Conservation (phyloP, 2,329 filamentous ascomycete genomes). For the Escovopsis sp. region DNA sequence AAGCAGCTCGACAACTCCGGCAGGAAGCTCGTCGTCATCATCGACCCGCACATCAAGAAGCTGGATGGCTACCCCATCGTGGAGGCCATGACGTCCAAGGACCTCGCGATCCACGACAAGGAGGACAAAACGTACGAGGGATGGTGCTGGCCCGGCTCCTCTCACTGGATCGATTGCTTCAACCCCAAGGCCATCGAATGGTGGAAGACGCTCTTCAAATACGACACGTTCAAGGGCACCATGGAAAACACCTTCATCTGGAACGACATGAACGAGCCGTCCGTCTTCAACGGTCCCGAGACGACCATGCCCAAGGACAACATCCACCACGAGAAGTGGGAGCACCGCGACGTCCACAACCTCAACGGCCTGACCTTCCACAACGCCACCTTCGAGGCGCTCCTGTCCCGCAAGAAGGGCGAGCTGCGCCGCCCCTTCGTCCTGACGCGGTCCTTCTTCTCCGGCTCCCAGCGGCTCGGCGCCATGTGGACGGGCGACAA, state of each 20-base stretch:
- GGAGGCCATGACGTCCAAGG: constrained; percentile 69
- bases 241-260: constrained; percentile 81
- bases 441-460: constrained; percentile 81
- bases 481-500: constrained; percentile 99
- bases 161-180: constrained; percentile 92
- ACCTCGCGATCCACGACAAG: constrained; percentile 77
- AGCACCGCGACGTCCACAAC: constrained; percentile 94
- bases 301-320: constrained; percentile 99
- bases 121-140: constrained; percentile 80
- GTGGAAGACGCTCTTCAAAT: constrained; percentile 85
- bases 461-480: constrained; percentile 75
- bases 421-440: constrained; percentile 79
- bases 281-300: constrained; percentile 95
- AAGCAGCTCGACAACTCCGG: constrained; percentile 73
- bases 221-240: constrained; percentile 74
- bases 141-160: constrained; percentile 97
- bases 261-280: constrained; percentile 99
- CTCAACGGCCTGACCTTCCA: constrained; percentile 89
- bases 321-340: constrained; percentile 79
- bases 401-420: constrained; percentile 72
- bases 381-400: constrained; percentile 79
- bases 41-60: constrained; percentile 97
- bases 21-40: constrained; percentile 83
- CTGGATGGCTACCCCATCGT: constrained; percentile 60
- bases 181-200: constrained; percentile 81